Percentiles rank a stretch among this genome's conserved stretches.
Conservation (phyloP, 768 basidiomycete genomes). For the Suillus fuscotomentosus region DNA sequence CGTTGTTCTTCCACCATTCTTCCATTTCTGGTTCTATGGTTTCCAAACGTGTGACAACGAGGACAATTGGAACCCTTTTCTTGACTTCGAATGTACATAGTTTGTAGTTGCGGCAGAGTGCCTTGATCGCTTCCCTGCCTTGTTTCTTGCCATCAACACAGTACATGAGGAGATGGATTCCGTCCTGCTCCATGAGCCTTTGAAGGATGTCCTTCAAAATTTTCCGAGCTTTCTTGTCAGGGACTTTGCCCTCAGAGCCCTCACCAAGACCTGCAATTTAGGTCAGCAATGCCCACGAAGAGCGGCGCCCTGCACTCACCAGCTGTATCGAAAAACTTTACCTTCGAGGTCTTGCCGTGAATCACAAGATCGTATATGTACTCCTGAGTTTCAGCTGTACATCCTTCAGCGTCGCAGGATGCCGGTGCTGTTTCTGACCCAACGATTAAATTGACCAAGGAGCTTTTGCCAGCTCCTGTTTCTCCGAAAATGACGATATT, state of each 20-base stretch:
- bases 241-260: conserved; percentile 27
- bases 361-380: conserved; percentile 25
- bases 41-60: conserved; percentile 32
- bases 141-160: conserved; percentile 26
- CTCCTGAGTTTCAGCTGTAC: conserved; percentile 29
- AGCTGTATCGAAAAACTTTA: conserved; percentile 31
- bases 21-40: conserved; percentile 31
- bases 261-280: conserved; percentile 28
- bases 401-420: conserved; percentile 33
- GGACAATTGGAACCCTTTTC: conserved; percentile 19
- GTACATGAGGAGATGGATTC: conserved; percentile 24
- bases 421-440: conserved; percentile 28
- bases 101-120: conserved; percentile 27
- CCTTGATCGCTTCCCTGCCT: conserved; percentile 14
- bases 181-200: conserved; percentile 22
- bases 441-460: conserved; percentile 39
- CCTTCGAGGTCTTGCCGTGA: conserved; percentile 7
- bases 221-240: conserved; percentile 23
- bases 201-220: conserved; percentile 30
- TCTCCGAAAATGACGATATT: conserved; percentile 46
- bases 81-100: conserved; percentile 19
- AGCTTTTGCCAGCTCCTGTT: conserved; percentile 42
- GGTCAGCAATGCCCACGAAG: neutral
- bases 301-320: conserved; percentile 17
- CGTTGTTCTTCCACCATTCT: conserved; percentile 39